Percentiles rank a stretch among this genome's conserved stretches.
Evolutionary conservation across 129 eudicot genomes (phyloP).

Genomic region (Flaveria robusta): DNA sequence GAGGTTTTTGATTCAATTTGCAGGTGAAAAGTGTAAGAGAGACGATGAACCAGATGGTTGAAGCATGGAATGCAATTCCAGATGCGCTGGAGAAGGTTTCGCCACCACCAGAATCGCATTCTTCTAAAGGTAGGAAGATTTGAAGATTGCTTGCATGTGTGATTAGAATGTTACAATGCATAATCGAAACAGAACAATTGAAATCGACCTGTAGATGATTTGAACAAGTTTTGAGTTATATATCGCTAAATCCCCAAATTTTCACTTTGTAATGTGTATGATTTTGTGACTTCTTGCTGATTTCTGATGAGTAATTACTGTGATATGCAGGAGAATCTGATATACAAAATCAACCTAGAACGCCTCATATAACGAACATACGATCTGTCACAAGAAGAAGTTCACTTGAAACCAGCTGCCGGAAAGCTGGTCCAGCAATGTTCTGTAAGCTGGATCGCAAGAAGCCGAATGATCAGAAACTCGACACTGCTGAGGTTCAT

Average conservation of each 20-base stretch:
- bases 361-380: constrained; percentile 43
- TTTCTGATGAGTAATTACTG: constrained; percentile 5
- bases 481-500: constrained; percentile 29
- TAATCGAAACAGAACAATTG: background rate
- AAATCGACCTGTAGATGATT: background rate
- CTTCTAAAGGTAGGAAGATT: constrained; percentile 51
- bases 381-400: constrained; percentile 43
- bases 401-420: constrained; percentile 33
- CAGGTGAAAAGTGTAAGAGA: constrained; percentile 85
- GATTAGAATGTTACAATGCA: background rate
- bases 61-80: constrained; percentile 80
- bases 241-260: background rate
- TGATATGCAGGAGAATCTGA: constrained; percentile 48
- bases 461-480: constrained; percentile 45
- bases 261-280: background rate
- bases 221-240: constrained; percentile 12
- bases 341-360: constrained; percentile 48
- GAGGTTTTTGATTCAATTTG: constrained; percentile 1
- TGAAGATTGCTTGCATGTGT: background rate
- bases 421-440: constrained; percentile 58
- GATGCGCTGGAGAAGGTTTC: constrained; percentile 58
- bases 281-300: background rate
- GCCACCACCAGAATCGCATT: constrained; percentile 41
- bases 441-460: constrained; percentile 66
- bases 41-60: constrained; percentile 75